phyloP scores from a whole-genome alignment of 495 filamentous ascomycete genomes.

The Platismatia glauca region DNA sequence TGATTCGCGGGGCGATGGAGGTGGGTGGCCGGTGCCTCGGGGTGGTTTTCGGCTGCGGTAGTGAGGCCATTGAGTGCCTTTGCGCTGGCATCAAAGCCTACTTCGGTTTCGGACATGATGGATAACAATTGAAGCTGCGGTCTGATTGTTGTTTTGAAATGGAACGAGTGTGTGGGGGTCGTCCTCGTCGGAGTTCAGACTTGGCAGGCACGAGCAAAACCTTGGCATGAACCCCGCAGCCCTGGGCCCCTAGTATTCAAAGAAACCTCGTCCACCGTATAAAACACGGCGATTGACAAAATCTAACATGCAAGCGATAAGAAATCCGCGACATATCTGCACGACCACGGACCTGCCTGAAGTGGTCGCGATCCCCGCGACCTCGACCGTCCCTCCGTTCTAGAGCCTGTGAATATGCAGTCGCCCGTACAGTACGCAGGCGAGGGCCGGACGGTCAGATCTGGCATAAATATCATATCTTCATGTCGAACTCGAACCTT shows the following conservation, averaged over 20 bases:
- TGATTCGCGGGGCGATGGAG: slow-evolving; percentile 30
- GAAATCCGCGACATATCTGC: not conserved
- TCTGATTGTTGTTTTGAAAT: not conserved
- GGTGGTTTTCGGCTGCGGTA: slow-evolving; percentile 26
- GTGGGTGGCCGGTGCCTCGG: slow-evolving; percentile 25
- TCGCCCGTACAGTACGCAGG: not conserved
- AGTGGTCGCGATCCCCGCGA: not conserved
- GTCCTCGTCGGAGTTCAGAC: not conserved
- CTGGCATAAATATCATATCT: not conserved
- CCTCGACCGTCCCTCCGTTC: not conserved
- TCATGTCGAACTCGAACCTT: not conserved
- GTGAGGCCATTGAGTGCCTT: slow-evolving; percentile 23
- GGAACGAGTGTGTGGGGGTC: too few species aligned
- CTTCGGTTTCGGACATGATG: slow-evolving; percentile 17
- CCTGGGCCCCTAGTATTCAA: too few species aligned
- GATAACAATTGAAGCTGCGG: not conserved
- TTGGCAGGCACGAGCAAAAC: not conserved
- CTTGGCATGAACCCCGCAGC: not conserved
- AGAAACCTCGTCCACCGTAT: not conserved
- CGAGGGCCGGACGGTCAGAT: not conserved
- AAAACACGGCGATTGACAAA: not conserved
- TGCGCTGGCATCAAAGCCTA: slow-evolving; percentile 23
- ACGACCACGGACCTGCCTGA: slow-evolving; percentile 3
- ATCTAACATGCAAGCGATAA: not conserved
- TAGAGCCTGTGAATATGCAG: not conserved